Evolutionary conservation across 805 yeast species (phyloP), one percentile per base, ranked within the genome.

Genomic region (Diddensiella transvaalensis): DNA sequence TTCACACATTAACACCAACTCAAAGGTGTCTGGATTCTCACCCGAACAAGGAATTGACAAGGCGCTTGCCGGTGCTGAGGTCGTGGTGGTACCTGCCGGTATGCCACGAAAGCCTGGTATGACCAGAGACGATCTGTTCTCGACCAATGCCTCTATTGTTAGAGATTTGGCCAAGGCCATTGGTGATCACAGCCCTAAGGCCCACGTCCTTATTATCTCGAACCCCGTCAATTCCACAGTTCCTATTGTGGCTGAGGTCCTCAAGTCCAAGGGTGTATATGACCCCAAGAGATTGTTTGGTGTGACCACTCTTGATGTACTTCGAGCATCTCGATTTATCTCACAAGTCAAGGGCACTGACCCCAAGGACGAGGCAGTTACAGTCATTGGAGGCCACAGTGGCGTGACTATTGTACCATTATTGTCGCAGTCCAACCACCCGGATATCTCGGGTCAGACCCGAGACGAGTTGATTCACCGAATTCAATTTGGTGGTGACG

Each of bases 71-170:
- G 85, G 78, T 51, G 76, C 88, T 51, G 83, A 79, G 54, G 85
- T 90, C 52, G 85, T 90, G 56, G 80, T 90, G 58, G 87, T 90
- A 71, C 96, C 97, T 66, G 97, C 97, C 49, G 97, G 97, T 77
- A 95, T 90, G 50, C 97, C 95, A 76, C 87, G 95, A 81, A 90
- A 89, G 77, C 97, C 97, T 60, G 97, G 97, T 71, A 90, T 90
- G 97, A 87, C 96, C 65, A 86, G 97, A 78, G 97, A 90, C 69
- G 97, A 90, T 68, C 77, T 90, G 63, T 90, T 90, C 83, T 84
- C 87, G 77, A 90, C 95, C 76, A 90, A 90, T 66, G 97, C 97
- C 46, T 84, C 95, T 45, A 90, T 90, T 69, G 96, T 90, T 55
- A 83, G 93, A 68, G 96, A 87, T 71, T 78, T 90, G 70, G 96